A percentile compares a stretch with the other conserved stretches of the same genome.
phyloP scores from a whole-genome alignment of 306 rosid species.

The Cucumis hystrix region DNA sequence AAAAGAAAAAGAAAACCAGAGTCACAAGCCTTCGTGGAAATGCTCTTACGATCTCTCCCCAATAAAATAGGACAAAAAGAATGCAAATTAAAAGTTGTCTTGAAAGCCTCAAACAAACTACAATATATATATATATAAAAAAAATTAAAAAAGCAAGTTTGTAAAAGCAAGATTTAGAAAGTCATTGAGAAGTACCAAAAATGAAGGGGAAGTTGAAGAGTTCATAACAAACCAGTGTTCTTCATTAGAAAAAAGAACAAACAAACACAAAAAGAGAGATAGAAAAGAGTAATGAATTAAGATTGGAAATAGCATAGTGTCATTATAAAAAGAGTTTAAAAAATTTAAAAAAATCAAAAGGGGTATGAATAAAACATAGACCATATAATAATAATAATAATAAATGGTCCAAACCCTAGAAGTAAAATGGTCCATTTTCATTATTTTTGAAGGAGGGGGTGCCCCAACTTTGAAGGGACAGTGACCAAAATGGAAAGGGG shows the following conservation, averaged over 20 bases:
- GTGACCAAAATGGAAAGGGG: constrained; percentile 6
- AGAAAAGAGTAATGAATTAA: not conserved
- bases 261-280: not conserved
- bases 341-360: not conserved
- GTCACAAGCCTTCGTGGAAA: not conserved
- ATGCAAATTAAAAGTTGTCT: not conserved
- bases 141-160: not conserved
- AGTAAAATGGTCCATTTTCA: not conserved
- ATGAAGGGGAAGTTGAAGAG: not conserved
- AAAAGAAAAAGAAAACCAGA: no score
- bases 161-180: not conserved
- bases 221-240: not conserved
- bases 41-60: not conserved
- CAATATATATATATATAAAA: not conserved
- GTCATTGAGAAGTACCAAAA: not conserved
- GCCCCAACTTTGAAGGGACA: not conserved
- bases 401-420: not conserved
- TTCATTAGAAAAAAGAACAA: not conserved
- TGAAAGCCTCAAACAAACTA: not conserved
- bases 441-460: not conserved
- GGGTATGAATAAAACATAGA: not conserved
- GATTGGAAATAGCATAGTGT: not conserved
- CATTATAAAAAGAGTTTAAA: not conserved
- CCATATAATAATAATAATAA: not conserved
- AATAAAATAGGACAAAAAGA: not conserved